A percentile compares a stretch with the other conserved stretches of the same genome.
phyloP scores from a whole-genome alignment of 2,329 filamentous ascomycete genomes.

The Fusarium odoratissimum region DNA sequence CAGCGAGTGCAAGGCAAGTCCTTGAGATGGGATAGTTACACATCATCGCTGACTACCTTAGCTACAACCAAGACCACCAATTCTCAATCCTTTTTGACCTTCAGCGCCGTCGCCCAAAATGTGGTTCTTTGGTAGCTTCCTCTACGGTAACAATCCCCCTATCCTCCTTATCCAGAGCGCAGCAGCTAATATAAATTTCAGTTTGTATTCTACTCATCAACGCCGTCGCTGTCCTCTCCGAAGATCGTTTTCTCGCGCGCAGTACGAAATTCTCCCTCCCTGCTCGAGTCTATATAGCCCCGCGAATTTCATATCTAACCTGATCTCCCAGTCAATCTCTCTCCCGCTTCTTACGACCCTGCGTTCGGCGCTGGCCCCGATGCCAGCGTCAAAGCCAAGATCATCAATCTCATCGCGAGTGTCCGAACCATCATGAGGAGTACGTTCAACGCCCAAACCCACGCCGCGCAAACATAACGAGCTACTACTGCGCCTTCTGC shows the following conservation, averaged over 20 bases:
- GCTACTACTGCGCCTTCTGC: background rate
- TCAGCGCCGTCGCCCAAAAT: slow-evolving; percentile 55
- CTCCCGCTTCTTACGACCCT: slow-evolving; percentile 74
- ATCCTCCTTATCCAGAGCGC: background rate
- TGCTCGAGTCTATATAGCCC: background rate
- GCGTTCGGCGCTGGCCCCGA: slow-evolving; percentile 81
- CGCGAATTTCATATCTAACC: slow-evolving; percentile 26
- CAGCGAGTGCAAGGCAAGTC: background rate
- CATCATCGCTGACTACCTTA: slow-evolving; percentile 31
- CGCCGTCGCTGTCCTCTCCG: slow-evolving; percentile 90
- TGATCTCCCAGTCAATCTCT: slow-evolving; percentile 74
- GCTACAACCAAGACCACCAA: background rate
- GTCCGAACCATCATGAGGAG: slow-evolving; percentile 93
- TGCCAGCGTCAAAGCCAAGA: slow-evolving; percentile 84
- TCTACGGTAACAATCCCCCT: slow-evolving; percentile 64
- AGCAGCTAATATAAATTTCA: slow-evolving; percentile 33
- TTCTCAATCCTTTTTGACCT: background rate
- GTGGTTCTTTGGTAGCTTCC: slow-evolving; percentile 77
- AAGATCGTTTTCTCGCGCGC: slow-evolving; percentile 88
- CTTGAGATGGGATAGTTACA: slow-evolving; percentile 30
- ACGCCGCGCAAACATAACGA: background rate
- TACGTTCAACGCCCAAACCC: slow-evolving; percentile 52
- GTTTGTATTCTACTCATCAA: slow-evolving; percentile 91
- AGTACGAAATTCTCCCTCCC: slow-evolving; percentile 54
- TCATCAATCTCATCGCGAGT: slow-evolving; percentile 90